These are phyloP conservation scores for Skeletonema potamos DNA, from an alignment of 108 stramenopile genomes.

Conservation along the genomic window DNA sequence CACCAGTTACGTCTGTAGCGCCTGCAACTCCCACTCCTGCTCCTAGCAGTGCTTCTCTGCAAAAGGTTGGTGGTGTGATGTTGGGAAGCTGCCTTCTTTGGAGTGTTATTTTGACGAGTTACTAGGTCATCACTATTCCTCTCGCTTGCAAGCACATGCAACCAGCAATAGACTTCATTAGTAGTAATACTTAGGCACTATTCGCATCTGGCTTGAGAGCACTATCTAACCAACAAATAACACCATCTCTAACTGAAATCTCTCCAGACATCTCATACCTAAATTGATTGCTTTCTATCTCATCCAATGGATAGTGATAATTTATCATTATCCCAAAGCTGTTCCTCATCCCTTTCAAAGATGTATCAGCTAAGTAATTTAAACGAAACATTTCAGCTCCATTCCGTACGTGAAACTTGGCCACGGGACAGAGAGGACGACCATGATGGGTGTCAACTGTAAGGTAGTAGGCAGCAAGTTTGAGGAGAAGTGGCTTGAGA, in stretches of 20 bases:
- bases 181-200: too few species aligned
- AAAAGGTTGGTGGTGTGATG: background rate
- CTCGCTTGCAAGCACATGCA: background rate
- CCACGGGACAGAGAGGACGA: slow-evolving; percentile 81
- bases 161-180: slow-evolving; percentile 15
- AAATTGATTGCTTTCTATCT: slow-evolving; percentile 52
- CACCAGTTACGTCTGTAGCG: background rate
- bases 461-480: slow-evolving; percentile 72
- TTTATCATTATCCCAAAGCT: slow-evolving; percentile 89
- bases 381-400: slow-evolving; percentile 77
- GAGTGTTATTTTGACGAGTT: background rate
- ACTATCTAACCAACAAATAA: slow-evolving; percentile 18
- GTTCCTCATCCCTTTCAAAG: slow-evolving; percentile 60
- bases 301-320: slow-evolving; percentile 72
- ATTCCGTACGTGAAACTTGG: slow-evolving; percentile 85
- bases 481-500: slow-evolving; percentile 59
- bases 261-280: slow-evolving; percentile 39
- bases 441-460: slow-evolving; percentile 64
- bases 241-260: slow-evolving; percentile 30
- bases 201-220: background rate
- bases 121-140: background rate
- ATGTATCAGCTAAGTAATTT: slow-evolving; percentile 69
- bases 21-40: background rate
- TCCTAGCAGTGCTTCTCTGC: background rate
- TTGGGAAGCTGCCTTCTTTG: background rate